These are phyloP conservation scores for Coccomyxa sp. DNA, from an alignment of 139 green algal species.

Conservation along the genomic window DNA sequence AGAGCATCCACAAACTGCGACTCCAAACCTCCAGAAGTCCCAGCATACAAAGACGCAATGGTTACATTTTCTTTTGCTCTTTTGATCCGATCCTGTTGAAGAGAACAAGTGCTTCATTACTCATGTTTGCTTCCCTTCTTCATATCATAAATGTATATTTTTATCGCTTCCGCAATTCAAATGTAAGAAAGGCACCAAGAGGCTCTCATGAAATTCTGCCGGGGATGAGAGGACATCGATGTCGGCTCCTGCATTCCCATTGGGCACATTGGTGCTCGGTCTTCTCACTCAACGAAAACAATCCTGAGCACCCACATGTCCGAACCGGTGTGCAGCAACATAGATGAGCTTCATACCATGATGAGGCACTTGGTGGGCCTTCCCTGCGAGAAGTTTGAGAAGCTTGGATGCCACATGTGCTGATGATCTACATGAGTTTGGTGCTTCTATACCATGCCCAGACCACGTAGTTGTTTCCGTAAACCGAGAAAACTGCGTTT, in stretches of 20 bases:
- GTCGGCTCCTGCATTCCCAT: not conserved
- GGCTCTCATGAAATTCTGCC: not conserved
- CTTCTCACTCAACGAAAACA: too few species aligned
- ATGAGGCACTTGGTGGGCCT: too few species aligned
- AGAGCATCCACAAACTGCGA: conserved; percentile 25
- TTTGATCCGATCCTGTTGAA: not conserved
- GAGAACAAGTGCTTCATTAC: not conserved
- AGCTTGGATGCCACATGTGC: too few species aligned
- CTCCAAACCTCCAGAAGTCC: conserved; percentile 13
- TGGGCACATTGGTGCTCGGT: not conserved
- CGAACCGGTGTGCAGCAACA: too few species aligned
- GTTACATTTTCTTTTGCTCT: conserved; percentile 7
- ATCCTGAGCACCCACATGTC: too few species aligned
- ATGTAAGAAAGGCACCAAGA: not conserved
- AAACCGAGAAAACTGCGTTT: too few species aligned
- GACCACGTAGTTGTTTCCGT: too few species aligned
- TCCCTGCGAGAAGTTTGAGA: too few species aligned
- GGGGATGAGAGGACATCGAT: not conserved
- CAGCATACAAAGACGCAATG: conserved; percentile 32
- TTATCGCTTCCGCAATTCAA: not conserved
- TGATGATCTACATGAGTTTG: too few species aligned
- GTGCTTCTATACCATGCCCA: too few species aligned
- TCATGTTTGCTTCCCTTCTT: not conserved
- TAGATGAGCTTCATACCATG: too few species aligned
- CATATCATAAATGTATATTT: not conserved